A percentile compares a stretch with the other conserved stretches of the same genome.
These are phyloP conservation scores for Penicillium sp. DNA, from an alignment of 2,329 filamentous ascomycete species.

Conservation along the genomic window DNA sequence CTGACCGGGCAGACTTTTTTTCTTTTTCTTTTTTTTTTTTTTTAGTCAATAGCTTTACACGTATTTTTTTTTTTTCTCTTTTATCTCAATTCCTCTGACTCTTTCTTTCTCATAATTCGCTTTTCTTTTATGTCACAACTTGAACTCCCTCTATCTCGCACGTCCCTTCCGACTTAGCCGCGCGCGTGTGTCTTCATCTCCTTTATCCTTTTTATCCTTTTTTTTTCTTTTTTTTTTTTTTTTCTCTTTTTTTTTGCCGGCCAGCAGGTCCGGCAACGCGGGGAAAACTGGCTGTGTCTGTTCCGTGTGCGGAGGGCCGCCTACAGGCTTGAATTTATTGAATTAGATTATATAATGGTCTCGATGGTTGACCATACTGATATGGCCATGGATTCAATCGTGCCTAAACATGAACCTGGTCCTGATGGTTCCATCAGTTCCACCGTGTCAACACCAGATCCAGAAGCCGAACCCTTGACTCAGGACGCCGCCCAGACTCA, in stretches of 20 bases:
- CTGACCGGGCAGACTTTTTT: constrained; percentile 24
- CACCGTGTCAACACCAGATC: constrained; percentile 48
- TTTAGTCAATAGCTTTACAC: constrained; percentile 47
- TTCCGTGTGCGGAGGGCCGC: constrained; percentile 10
- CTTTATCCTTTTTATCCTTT: constrained; percentile 2
- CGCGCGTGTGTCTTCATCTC: constrained; percentile 37
- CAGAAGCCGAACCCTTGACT: constrained; percentile 41
- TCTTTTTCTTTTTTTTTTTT: constrained; percentile 33
- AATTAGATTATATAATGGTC: constrained; percentile 37
- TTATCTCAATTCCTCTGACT: constrained; percentile 34
- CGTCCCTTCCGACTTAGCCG: constrained; percentile 44
- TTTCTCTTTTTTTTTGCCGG: constrained; percentile 1
- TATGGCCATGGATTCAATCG: constrained; percentile 36
- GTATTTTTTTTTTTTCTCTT: constrained; percentile 31
- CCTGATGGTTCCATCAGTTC: constrained; percentile 47
- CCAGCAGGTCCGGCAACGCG: constrained; percentile 1
- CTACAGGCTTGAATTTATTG: constrained; percentile 5
- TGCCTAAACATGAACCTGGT: constrained; percentile 13
- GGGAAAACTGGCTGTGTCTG: constrained; percentile 16
- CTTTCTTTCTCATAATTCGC: constrained; percentile 31
- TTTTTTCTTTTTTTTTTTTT: constrained; percentile 5
- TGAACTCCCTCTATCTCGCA: constrained; percentile 29
- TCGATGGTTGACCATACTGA: constrained; percentile 48
- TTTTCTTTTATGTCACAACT: constrained; percentile 45
- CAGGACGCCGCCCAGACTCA: constrained; percentile 56